These are phyloP conservation scores for Penicillium janthinellum DNA, from an alignment of 2,329 filamentous ascomycete species.

Conservation along the genomic window DNA sequence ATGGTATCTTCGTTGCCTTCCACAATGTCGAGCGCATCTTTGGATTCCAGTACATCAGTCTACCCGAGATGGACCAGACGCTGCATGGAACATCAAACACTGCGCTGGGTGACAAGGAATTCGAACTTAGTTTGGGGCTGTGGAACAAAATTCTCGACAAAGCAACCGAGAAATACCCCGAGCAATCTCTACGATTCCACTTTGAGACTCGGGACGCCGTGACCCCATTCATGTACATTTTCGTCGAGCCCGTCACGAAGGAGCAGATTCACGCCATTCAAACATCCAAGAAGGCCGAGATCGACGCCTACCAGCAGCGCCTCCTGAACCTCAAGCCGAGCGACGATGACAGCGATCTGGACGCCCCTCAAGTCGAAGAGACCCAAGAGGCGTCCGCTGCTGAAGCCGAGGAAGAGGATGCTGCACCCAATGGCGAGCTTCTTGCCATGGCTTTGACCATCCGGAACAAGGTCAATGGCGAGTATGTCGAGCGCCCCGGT, in stretches of 20 bases:
- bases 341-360: constrained; percentile 15
- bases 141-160: constrained; percentile 78
- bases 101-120: constrained; percentile 77
- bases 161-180: constrained; percentile 73
- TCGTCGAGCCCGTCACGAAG: constrained; percentile 79
- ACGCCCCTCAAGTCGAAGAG: constrained; percentile 20
- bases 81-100: constrained; percentile 76
- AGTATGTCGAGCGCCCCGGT: constrained; percentile 63
- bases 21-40: constrained; percentile 96
- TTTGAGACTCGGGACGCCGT: constrained; percentile 70
- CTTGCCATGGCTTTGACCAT: constrained; percentile 72
- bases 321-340: constrained; percentile 38
- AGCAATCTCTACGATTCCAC: constrained; percentile 73
- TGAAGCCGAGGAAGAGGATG: constrained; percentile 10
- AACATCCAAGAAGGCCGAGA: constrained; percentile 61
- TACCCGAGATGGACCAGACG: constrained; percentile 84
- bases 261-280: constrained; percentile 76
- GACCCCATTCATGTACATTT: constrained; percentile 79
- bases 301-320: constrained; percentile 68
- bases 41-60: constrained; percentile 90
- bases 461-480: constrained; percentile 70
- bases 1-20: constrained; percentile 95
- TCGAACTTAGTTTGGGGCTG: constrained; percentile 75
- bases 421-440: constrained; percentile 39
- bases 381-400: background rate